Base-by-base conservation (phyloP, 805 yeast genomes). In the Danielia oregonensis region DNA sequence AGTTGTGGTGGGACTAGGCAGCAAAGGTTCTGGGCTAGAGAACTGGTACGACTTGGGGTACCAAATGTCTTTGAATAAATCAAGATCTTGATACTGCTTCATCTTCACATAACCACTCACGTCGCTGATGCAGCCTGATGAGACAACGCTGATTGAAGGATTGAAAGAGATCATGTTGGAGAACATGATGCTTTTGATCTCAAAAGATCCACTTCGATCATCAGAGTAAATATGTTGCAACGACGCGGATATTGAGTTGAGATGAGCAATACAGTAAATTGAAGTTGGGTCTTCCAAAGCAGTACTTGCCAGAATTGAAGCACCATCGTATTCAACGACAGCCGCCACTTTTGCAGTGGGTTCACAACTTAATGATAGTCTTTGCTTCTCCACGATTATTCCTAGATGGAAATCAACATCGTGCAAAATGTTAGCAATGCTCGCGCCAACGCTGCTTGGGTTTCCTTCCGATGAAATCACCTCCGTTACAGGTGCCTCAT, bases 271-370 rank as follows among this genome's bases (percentile, higher is more conserved):
- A 11, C 44, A 30, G 27, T 39, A 39, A 12, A 45, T 35, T 5
- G 42, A 30, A 14, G 32, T 42, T 4, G 32, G 18, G 0, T 36
- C 28, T 22, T 40, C 43, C 10, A 36, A 18, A 1, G 75, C 72
- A 1, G 86, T 66, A 26, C 74, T 73, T 6, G 82, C 43, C 32
- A 76, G 75, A 23, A 86, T 45, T 15, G 70, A 74, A n/a, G 86
- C 73, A 0, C 82, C 80, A 14, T 79, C 82, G 15, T 82, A 72
- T 6, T 87, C 83, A 11, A 87, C 80, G 23, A 83, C 76, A 0
- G 97, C 94, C 24, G 87, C 88, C 2, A 93, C 93, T 52, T 86
- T 87, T 0, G 97, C 97, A 12, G 81, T 81, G 1, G 98, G 98
- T 41, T 86, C 91, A 69, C 98, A 93, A 46, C 95, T 84, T 34